Percentiles rank a stretch among this genome's conserved stretches.
Conservation (phyloP, 306 rosid genomes). For the Acacia acuminata region DNA sequence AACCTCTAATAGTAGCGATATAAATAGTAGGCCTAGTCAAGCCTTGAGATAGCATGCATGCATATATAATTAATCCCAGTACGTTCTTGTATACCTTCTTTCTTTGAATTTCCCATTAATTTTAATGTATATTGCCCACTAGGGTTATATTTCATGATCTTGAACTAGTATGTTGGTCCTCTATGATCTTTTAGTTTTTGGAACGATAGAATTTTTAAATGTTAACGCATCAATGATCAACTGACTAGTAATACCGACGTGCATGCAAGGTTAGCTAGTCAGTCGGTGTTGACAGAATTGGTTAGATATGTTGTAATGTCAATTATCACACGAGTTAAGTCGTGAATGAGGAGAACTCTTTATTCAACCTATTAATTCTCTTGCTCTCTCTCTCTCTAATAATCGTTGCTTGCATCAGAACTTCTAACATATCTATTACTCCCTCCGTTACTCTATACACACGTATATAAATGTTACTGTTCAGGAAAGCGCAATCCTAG, state of each 20-base stretch:
- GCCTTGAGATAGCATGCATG: conserved; percentile 46
- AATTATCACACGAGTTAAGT: not conserved
- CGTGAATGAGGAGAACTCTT: not conserved
- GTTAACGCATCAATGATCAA: not conserved
- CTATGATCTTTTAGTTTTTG: not conserved
- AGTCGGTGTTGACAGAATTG: not conserved
- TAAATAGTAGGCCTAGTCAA: conserved; percentile 37
- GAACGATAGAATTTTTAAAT: not conserved
- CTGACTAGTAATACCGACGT: not conserved
- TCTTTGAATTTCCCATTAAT: not conserved
- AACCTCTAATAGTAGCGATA: conserved; percentile 29
- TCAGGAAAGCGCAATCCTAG: too few relatives aligned
- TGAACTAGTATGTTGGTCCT: not conserved
- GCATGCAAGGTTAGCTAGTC: not conserved
- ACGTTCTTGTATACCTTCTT: not conserved
- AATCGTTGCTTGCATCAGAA: not conserved
- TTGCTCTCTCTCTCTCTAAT: not conserved
- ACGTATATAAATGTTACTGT: too few relatives aligned
- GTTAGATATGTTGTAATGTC: not conserved
- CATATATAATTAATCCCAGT: not conserved
- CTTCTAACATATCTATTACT: not conserved
- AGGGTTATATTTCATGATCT: not conserved
- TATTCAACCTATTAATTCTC: not conserved
- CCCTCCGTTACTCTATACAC: too few relatives aligned
- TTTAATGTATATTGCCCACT: not conserved